Evolutionary conservation across 768 basidiomycete species (phyloP), one percentile per base, ranked within the genome.

Genomic region (Floccularia luteovirens): DNA sequence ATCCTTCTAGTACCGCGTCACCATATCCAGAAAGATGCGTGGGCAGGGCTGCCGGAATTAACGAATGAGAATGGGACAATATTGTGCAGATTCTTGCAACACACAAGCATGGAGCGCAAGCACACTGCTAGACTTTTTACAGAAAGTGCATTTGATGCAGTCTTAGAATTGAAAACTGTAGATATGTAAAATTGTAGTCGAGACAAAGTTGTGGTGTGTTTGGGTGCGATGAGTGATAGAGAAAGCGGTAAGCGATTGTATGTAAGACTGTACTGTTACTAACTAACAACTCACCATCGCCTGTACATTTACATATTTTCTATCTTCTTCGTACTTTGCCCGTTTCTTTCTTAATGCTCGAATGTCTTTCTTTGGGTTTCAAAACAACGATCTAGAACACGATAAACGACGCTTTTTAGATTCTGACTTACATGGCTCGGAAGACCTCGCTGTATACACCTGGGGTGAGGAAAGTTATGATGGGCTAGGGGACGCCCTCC

Each of bases 101-200:
- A 92, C 96, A 20, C 96, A 98, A 56, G 96, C 94, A 3, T 98
- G 94, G 96, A 91, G 89, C 53, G 79, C 90, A 33, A 91, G 89
- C 58, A 94, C 90, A 17, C 59, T 97, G 47, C 67, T 98, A 20
- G 93, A 96, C 63, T 87, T 93, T 58, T 60, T 96, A 37, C 79
- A 91, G 50, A 75, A 71, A 35, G 88, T 86, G 40, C 76, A 86
- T 55, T 24, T 39, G 28, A 13, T 30, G 43, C 27, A 36, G 17
- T 6, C 36, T 38, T 23, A 4, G 38, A 11, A 24, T 28, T 17
- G n/a, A 30, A 5, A 27, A 32, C 20, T 32, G 34, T 28, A 14
- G 38, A 16, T 16, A 17, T n/a, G 20, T 19, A 41, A 13, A 22
- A 6, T 34, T 11, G 13, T 21, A 22, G 22, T 8, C 2, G 27